Percentiles rank a stretch among this genome's conserved stretches.
Evolutionary conservation across 805 yeast species (phyloP).

Genomic region (Wickerhamiella nectarea): DNA sequence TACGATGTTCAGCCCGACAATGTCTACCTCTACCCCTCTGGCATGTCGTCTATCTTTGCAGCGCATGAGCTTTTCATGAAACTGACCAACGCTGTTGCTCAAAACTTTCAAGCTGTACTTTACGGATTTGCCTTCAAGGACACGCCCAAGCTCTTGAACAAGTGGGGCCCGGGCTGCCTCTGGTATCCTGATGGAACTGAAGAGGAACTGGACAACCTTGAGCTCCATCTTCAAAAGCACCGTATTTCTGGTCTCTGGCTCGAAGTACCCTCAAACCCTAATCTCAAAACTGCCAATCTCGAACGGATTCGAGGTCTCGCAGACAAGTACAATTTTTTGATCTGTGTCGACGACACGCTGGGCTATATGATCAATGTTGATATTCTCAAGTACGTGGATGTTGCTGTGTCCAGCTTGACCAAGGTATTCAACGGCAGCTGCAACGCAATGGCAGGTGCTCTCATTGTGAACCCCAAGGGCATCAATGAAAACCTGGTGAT

Average conservation of each 20-base stretch:
- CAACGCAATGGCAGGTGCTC: slow-evolving; percentile 69
- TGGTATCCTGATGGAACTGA: slow-evolving; percentile 70
- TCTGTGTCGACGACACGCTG: slow-evolving; percentile 68
- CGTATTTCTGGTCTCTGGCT: slow-evolving; percentile 40
- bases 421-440: slow-evolving; percentile 73
- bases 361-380: slow-evolving; percentile 65
- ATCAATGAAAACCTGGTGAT: slow-evolving; percentile 34
- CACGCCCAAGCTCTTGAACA: slow-evolving; percentile 54
- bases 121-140: slow-evolving; percentile 80
- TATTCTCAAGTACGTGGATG: slow-evolving; percentile 53
- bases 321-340: slow-evolving; percentile 46
- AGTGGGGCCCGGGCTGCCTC: slow-evolving; percentile 68
- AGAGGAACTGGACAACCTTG: slow-evolving; percentile 39
- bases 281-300: slow-evolving; percentile 59
- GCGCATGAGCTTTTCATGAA: slow-evolving; percentile 35
- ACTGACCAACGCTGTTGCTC: slow-evolving; percentile 16
- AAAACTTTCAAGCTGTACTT: slow-evolving; percentile 24
- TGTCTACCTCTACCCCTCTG: slow-evolving; percentile 59
- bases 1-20: slow-evolving; percentile 28
- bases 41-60: slow-evolving; percentile 66
- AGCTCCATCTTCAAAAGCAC: slow-evolving; percentile 32
- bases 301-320: slow-evolving; percentile 42
- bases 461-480: slow-evolving; percentile 49
- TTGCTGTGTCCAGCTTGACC: slow-evolving; percentile 59
- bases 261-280: slow-evolving; percentile 72